Evolutionary conservation across 2,329 filamentous ascomycete genomes (phyloP).

Genomic region (Cryphonectria japonica): DNA sequence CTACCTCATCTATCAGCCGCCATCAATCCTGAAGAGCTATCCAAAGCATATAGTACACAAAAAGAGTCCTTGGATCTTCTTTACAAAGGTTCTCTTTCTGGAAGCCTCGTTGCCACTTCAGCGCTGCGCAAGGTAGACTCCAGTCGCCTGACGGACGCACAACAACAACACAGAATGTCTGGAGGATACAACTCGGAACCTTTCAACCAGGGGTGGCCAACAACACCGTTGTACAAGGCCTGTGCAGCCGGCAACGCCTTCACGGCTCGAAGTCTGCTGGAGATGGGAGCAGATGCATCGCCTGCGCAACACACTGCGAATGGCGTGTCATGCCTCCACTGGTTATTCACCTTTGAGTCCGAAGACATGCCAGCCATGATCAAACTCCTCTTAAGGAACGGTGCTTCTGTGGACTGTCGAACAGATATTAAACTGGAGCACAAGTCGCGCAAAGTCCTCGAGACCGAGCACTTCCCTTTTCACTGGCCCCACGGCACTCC

Average conservation of each 20-base stretch:
- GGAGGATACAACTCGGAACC: neutral
- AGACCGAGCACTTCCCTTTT: neutral
- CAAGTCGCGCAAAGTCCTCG: neutral
- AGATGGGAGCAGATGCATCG: neutral
- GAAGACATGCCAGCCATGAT: neutral
- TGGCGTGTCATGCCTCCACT: neutral
- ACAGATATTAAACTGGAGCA: neutral
- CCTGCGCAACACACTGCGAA: neutral
- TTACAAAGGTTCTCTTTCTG: neutral
- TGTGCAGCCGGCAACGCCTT: neutral
- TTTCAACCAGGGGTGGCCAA: neutral
- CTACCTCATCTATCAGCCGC: neutral
- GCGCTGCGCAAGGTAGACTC: neutral
- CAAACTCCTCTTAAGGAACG: neutral
- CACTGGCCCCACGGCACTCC: slow-evolving; percentile 1
- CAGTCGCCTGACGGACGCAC: neutral
- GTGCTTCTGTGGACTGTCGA: neutral
- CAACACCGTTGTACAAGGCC: neutral
- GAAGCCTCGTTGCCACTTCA: neutral
- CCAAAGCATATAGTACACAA: neutral
- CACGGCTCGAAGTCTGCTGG: neutral
- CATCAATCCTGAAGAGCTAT: neutral
- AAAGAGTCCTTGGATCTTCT: neutral
- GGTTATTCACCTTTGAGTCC: neutral
- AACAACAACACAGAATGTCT: neutral